Evolutionary conservation across 2,329 filamentous ascomycete genomes (phyloP).

Genomic region (Fusarium decemcellulare): DNA sequence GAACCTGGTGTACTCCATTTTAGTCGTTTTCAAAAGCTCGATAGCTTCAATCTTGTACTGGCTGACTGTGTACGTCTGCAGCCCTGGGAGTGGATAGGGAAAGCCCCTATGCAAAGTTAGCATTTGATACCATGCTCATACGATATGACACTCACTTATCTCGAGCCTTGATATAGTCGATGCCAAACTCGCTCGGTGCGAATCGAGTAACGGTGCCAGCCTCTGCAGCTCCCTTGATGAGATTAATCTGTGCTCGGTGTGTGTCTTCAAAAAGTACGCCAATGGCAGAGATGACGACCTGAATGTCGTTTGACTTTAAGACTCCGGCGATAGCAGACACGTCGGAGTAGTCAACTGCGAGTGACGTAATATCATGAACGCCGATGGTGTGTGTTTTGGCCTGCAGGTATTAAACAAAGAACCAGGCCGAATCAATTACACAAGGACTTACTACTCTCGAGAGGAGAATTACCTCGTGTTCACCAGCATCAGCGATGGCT

Average conservation of each 20-base stretch:
- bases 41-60: neutral
- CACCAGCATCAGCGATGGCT: neutral
- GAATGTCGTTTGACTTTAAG: neutral
- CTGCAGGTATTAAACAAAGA: neutral
- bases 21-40: neutral
- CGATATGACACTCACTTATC: neutral
- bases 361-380: neutral
- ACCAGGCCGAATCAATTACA: too few species aligned
- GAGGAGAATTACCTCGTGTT: neutral
- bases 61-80: neutral
- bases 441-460: too few species aligned
- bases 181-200: neutral
- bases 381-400: neutral
- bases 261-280: neutral
- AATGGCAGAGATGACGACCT: neutral
- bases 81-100: neutral
- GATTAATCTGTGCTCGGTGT: neutral
- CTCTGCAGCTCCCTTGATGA: neutral
- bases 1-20: neutral
- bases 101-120: neutral
- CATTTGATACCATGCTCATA: neutral
- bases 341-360: neutral
- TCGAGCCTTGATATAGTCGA: neutral
- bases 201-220: neutral
- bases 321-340: neutral